Evolutionary conservation across 2,329 filamentous ascomycete species (phyloP).

Genomic region (Nemania sp.): DNA sequence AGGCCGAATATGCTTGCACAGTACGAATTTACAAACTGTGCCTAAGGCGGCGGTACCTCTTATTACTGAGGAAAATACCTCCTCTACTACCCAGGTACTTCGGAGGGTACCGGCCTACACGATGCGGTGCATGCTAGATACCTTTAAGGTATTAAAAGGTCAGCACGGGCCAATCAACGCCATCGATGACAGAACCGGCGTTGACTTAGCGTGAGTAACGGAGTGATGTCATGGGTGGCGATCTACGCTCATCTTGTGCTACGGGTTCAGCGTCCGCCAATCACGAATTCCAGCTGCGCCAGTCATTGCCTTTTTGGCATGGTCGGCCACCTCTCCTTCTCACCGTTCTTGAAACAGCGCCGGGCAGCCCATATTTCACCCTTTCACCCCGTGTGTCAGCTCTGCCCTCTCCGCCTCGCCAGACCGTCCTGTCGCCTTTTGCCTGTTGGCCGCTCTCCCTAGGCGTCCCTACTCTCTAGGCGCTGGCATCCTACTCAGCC

Average conservation of each 20-base stretch:
- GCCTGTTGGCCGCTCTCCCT: not conserved
- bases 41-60: too few species aligned
- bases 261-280: slow-evolving; percentile 20
- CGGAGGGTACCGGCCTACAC: too few species aligned
- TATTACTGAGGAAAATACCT: too few species aligned
- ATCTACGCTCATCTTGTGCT: slow-evolving; percentile 27
- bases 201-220: slow-evolving; percentile 11
- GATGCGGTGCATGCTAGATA: too few species aligned
- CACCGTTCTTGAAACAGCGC: slow-evolving; percentile 21
- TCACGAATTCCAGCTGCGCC: slow-evolving; percentile 18
- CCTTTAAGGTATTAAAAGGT: too few species aligned
- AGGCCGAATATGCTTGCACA: slow-evolving; percentile 2
- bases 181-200: slow-evolving; percentile 11
- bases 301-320: slow-evolving; percentile 13
- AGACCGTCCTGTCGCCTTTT: not conserved
- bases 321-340: slow-evolving; percentile 8
- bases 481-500: slow-evolving; percentile 6
- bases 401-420: slow-evolving; percentile 5
- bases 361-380: slow-evolving; percentile 8
- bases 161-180: slow-evolving; percentile 4
- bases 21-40: not conserved
- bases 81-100: too few species aligned
- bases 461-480: too few species aligned
- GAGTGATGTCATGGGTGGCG: slow-evolving; percentile 27
- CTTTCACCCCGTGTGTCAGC: slow-evolving; percentile 19